phyloP scores from a whole-genome alignment of 2,329 filamentous ascomycete species.

The Epichloe gansuensis region DNA sequence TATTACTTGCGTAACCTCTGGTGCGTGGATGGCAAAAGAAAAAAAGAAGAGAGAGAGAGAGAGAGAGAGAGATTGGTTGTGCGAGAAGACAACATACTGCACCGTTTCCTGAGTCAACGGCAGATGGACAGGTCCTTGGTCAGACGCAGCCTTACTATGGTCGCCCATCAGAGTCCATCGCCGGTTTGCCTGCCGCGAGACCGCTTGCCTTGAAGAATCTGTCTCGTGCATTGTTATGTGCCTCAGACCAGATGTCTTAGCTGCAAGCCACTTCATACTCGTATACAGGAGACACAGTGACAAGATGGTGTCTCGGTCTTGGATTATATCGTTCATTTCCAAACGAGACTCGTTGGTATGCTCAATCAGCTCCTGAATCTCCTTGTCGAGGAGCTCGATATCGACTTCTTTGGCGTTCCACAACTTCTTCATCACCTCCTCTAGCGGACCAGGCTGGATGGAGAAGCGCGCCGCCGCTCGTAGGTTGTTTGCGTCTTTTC shows the following conservation, averaged over 20 bases:
- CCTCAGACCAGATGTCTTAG: constrained; percentile 68
- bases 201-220: constrained; percentile 46
- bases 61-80: background rate
- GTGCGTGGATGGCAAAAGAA: too few relatives aligned
- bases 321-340: constrained; percentile 71
- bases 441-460: constrained; percentile 58
- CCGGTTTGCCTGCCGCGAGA: constrained; percentile 48
- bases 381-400: constrained; percentile 48
- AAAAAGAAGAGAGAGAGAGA: background rate
- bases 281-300: constrained; percentile 84
- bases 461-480: constrained; percentile 64
- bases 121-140: constrained; percentile 61
- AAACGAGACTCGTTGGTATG: constrained; percentile 49
- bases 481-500: constrained; percentile 40
- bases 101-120: constrained; percentile 81
- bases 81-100: constrained; percentile 39
- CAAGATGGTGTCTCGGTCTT: constrained; percentile 75
- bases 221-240: constrained; percentile 67
- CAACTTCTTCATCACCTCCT: constrained; percentile 55
- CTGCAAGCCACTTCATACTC: constrained; percentile 94
- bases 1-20: background rate
- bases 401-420: constrained; percentile 44
- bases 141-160: constrained; percentile 42
- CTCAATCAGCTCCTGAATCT: constrained; percentile 44
- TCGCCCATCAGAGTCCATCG: constrained; percentile 76